Percentiles rank a stretch among this genome's conserved stretches.
phyloP scores from a whole-genome alignment of 164 flowering plant species.

The Sedum album region DNA sequence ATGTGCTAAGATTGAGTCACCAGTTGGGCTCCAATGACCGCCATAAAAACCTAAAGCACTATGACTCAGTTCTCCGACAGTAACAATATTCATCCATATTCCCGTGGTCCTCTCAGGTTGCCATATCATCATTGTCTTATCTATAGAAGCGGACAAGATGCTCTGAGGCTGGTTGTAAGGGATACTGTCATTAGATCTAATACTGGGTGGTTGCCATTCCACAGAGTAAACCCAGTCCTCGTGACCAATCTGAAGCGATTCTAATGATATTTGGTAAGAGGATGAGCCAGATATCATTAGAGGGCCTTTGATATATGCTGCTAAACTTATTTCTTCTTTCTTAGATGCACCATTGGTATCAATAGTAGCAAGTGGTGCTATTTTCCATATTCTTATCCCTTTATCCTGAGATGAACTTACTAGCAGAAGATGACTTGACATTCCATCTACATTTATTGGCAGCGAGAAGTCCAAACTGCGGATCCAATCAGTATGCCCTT shows the following conservation, averaged over 20 bases:
- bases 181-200: conserved; percentile 24
- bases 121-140: conserved; percentile 99
- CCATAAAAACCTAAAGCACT: conserved; percentile 97
- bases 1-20: conserved; percentile 76
- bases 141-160: conserved; percentile 95
- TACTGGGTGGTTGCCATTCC: conserved; percentile 78
- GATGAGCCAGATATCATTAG: conserved; percentile 45
- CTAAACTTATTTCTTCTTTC: conserved; percentile 47
- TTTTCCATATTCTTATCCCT: conserved; percentile 91
- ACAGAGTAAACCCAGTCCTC: conserved; percentile 99
- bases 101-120: conserved; percentile 87
- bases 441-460: conserved; percentile 35
- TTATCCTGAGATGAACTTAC: conserved; percentile 96
- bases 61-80: conserved; percentile 94
- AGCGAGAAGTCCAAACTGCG: conserved; percentile 89
- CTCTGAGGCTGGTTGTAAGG: conserved; percentile 57
- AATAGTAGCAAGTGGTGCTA: conserved; percentile 25
- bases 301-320: conserved; percentile 89
- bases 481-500: conserved; percentile 96
- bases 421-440: conserved; percentile 43
- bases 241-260: conserved; percentile 90
- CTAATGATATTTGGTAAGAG: conserved; percentile 77
- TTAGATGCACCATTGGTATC: conserved; percentile 16
- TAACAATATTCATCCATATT: conserved; percentile 92
- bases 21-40: conserved; percentile 87